Evolutionary conservation across 1,284 basidiomycete species (phyloP), one percentile per base, ranked within the genome.

Genomic region (Cryptococcus sp.): DNA sequence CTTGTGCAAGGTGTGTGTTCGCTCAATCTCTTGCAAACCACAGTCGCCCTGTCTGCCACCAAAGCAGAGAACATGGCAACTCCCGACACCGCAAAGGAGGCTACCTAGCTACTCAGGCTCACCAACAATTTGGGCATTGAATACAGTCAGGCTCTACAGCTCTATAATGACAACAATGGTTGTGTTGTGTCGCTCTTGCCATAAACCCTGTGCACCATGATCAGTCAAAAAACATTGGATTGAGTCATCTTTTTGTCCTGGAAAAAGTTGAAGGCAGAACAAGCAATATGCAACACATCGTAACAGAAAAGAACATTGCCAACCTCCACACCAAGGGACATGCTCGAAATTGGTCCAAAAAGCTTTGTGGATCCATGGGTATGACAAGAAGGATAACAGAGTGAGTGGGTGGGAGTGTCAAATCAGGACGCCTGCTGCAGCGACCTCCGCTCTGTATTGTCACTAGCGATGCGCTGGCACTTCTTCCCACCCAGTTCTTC

Each of bases 291-390:
- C 10, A 18, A 36, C 21, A 39, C 24, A 22, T 43, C 12, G 11
- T 14, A 2, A 49, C 47, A 1, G 67, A 73, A 0, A 60, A 63
- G 0, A 46, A 48, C 0, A 43, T 78, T 5, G 51, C 49, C 14
- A 33, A 46, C 34, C 10, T 36, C 9, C 21, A 41, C 18, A 46
- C 44, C 19, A 46, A 46, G 43, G 25, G n/a, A 9, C 23, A 7
- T 6, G 21, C 39, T 11, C 9, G 39, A 18, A 21, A 24, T 49
- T 52, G 7, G 21, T 37, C n/a, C 35, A 22, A 22, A 18, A n/a
- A 22, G 21, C 35, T 37, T n/a, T 37, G 35, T 37, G 21, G n/a
- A n/a, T n/a, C n/a, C 7, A 37, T 37, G 16, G 35, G 35, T 18
- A n/a, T 37, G 16, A 18, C 21, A n/a, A n/a, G n/a, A 33, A 33